Percentiles rank a stretch among this genome's conserved stretches.
These are phyloP conservation scores for Acephala macrosclerotiorum DNA, from an alignment of 2,329 filamentous ascomycete genomes.

Conservation along the genomic window DNA sequence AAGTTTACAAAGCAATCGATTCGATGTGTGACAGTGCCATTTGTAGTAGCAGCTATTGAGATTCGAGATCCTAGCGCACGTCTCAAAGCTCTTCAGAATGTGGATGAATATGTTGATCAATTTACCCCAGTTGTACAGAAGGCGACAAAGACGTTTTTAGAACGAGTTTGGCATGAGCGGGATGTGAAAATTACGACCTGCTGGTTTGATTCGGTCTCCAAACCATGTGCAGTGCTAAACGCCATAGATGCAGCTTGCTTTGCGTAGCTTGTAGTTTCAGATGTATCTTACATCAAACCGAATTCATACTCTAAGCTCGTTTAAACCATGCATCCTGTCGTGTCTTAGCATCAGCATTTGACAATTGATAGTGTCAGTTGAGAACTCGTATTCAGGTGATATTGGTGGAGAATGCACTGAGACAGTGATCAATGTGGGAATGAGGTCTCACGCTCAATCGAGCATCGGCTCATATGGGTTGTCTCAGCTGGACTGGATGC, in stretches of 20 bases:
- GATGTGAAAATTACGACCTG: conserved; percentile 31
- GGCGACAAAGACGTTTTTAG: conserved; percentile 37
- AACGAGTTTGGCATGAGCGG: conserved; percentile 40
- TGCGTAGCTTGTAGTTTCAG: background rate
- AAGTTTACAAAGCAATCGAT: conserved; percentile 34
- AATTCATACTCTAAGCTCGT: no score
- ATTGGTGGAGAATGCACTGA: no score
- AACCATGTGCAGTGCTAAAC: conserved; percentile 38
- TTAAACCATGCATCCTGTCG: no score
- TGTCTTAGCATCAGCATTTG: no score
- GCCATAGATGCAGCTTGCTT: conserved; percentile 25
- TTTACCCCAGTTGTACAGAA: conserved; percentile 37
- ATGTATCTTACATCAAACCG: no score
- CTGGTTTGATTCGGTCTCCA: conserved; percentile 41
- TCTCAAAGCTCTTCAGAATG: conserved; percentile 31
- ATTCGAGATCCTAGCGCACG: conserved; percentile 28
- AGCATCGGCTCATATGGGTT: no score
- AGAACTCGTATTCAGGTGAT: no score
- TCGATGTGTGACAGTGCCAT: conserved; percentile 41
- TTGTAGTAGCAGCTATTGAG: conserved; percentile 41
- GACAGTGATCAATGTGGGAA: no score
- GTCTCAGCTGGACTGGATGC: no score
- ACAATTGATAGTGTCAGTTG: no score
- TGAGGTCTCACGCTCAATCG: no score
- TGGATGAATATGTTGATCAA: conserved; percentile 55